Evolutionary conservation across 1,139 yeast genomes (phyloP).

Genomic region (Lodderomyces orthopsilosis): DNA sequence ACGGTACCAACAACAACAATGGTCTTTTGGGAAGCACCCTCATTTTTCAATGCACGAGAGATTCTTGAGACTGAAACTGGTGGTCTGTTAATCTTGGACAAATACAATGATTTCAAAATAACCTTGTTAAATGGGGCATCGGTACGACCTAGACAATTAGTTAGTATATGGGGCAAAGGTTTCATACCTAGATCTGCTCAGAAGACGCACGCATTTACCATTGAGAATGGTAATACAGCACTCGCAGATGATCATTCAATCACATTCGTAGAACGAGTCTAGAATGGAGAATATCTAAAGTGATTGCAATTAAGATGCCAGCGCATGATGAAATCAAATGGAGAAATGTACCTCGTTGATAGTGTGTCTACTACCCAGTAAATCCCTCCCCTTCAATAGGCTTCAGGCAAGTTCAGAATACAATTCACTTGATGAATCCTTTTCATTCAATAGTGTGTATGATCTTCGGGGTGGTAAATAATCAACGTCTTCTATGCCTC

Average conservation of each 20-base stretch:
- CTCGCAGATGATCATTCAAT: constrained; percentile 51
- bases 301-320: neutral
- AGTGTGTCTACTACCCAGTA: constrained; percentile 14
- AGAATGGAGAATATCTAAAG: constrained; percentile 1
- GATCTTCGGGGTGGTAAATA: neutral
- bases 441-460: neutral
- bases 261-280: neutral
- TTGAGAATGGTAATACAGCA: constrained; percentile 31
- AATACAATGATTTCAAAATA: constrained; percentile 88
- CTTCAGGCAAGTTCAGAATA: neutral
- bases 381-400: neutral
- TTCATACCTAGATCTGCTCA: constrained; percentile 48
- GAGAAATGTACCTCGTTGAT: constrained; percentile 5
- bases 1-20: constrained; percentile 99
- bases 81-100: constrained; percentile 99
- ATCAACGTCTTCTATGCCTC: constrained; percentile 9
- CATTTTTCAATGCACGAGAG: constrained; percentile 74
- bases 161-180: constrained; percentile 38
- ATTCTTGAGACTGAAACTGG: constrained; percentile 96
- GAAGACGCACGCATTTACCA: constrained; percentile 51
- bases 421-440: neutral
- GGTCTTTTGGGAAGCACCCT: constrained; percentile 88
- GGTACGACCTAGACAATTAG: constrained; percentile 74
- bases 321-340: constrained; percentile 1
- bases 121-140: constrained; percentile 99